Percentiles rank a stretch among this genome's conserved stretches.
phyloP scores from a whole-genome alignment of 768 basidiomycete genomes.

The Hygrophoropsis aurantiaca region DNA sequence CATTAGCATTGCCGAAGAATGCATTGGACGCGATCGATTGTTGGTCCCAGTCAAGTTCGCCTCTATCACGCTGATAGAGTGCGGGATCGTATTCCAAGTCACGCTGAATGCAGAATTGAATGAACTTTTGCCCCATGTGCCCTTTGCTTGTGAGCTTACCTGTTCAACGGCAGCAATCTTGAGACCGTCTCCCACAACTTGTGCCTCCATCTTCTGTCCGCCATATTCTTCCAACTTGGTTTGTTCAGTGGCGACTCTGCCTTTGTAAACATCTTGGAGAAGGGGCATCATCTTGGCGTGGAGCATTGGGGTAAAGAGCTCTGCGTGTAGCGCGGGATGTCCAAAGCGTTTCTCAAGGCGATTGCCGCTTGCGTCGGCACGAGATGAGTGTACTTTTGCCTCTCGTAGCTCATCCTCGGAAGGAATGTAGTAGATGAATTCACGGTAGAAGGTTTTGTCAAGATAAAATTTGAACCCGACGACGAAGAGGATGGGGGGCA shows the following conservation, averaged over 20 bases:
- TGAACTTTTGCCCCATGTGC: neutral
- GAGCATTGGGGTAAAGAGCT: slow-evolving; percentile 87
- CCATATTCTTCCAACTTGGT: slow-evolving; percentile 77
- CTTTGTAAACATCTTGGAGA: slow-evolving; percentile 71
- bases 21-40: slow-evolving; percentile 68
- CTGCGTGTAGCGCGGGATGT: slow-evolving; percentile 86
- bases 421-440: slow-evolving; percentile 85
- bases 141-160: slow-evolving; percentile 33
- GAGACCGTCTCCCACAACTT: slow-evolving; percentile 74
- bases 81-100: slow-evolving; percentile 84
- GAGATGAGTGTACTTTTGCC: slow-evolving; percentile 76
- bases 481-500: slow-evolving; percentile 84
- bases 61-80: slow-evolving; percentile 76
- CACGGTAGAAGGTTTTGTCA: slow-evolving; percentile 59
- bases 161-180: slow-evolving; percentile 82
- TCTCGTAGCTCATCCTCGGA: slow-evolving; percentile 71
- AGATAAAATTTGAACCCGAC: slow-evolving; percentile 84
- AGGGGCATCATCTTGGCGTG: slow-evolving; percentile 85
- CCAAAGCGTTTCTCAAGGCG: slow-evolving; percentile 90
- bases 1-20: slow-evolving; percentile 40
- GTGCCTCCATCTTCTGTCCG: slow-evolving; percentile 73
- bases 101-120: slow-evolving; percentile 32
- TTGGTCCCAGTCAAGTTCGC: slow-evolving; percentile 87
- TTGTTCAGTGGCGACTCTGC: slow-evolving; percentile 62
- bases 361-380: slow-evolving; percentile 68